Conservation (phyloP, 306 rosid genomes). For the Lupinus albus region DNA sequence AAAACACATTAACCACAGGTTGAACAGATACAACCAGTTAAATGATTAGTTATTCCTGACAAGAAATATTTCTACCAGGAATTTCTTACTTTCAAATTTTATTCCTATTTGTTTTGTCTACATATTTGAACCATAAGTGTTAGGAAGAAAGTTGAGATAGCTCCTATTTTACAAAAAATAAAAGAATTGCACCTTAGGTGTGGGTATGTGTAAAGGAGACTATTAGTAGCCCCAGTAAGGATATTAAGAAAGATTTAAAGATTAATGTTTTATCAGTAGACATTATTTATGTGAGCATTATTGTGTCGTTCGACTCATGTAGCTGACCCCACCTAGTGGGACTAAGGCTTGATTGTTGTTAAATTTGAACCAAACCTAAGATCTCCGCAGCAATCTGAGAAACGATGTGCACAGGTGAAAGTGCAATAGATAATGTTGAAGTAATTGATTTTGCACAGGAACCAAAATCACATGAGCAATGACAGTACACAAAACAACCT, state of each 20-base stretch:
- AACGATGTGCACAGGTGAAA: constrained; percentile 1
- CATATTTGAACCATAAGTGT: constrained; percentile 11
- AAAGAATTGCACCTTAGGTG: no score
- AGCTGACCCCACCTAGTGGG: no score
- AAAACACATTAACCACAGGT: constrained; percentile 4
- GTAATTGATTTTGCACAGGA: constrained; percentile 5
- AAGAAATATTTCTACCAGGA: constrained; percentile 1
- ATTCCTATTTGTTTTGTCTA: background rate
- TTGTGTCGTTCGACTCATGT: no score
- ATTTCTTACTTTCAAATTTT: background rate
- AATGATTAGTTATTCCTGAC: background rate
- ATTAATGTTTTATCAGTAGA: no score
- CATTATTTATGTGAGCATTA: no score
- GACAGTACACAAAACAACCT: background rate
- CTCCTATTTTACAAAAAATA: no score
- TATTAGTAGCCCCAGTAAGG: no score
- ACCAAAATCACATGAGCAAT: constrained; percentile 2
- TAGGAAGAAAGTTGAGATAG: no score
- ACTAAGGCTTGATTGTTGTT: no score
- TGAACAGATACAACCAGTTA: background rate
- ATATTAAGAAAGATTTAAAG: no score
- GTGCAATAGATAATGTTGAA: constrained; percentile 19
- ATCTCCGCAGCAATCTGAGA: constrained; percentile 3
- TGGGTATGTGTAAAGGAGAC: no score
- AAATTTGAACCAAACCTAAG: constrained; percentile 17